A percentile compares a stretch with the other conserved stretches of the same genome.
Evolutionary conservation across 2,329 filamentous ascomycete genomes (phyloP).

Genomic region (Apiospora rasikravindrae): DNA sequence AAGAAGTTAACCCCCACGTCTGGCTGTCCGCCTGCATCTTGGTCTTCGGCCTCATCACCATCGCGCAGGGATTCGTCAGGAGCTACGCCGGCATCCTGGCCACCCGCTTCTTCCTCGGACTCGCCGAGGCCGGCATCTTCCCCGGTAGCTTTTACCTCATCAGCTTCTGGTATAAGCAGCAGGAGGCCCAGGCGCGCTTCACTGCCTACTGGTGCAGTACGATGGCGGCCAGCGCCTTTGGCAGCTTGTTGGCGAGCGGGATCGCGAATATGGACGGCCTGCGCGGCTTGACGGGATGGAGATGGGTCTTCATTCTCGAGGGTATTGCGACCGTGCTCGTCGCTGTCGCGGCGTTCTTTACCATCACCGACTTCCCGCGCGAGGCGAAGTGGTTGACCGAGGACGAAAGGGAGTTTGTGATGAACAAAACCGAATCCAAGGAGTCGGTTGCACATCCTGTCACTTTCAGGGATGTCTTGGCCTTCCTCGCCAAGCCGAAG

Average conservation of each 20-base stretch:
- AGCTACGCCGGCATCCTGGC: constrained; percentile 35
- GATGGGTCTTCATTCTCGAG: constrained; percentile 85
- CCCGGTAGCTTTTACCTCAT: constrained; percentile 42
- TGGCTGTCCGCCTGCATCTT: background rate
- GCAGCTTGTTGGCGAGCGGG: constrained; percentile 37
- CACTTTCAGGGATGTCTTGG: constrained; percentile 22
- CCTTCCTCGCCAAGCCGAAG: constrained; percentile 25
- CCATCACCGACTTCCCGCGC: constrained; percentile 45
- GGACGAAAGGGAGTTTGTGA: constrained; percentile 72
- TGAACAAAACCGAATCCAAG: background rate
- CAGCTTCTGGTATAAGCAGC: constrained; percentile 40
- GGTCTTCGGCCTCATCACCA: constrained; percentile 32
- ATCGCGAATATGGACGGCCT: constrained; percentile 66
- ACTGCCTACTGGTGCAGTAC: constrained; percentile 31
- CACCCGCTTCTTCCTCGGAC: constrained; percentile 38
- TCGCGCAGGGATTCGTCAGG: constrained; percentile 36
- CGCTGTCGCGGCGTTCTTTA: constrained; percentile 23
- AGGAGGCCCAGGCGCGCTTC: constrained; percentile 36
- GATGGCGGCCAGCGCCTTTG: constrained; percentile 23
- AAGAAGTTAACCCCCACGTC: constrained; percentile 25
- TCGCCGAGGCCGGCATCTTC: constrained; percentile 41
- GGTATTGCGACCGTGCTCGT: constrained; percentile 43
- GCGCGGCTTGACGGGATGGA: constrained; percentile 72
- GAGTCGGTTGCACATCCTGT: background rate
- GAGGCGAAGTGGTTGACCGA: constrained; percentile 75